These are phyloP conservation scores for Papilionanthe hybrid DNA, from an alignment of 116 monocot genomes.

Conservation along the genomic window DNA sequence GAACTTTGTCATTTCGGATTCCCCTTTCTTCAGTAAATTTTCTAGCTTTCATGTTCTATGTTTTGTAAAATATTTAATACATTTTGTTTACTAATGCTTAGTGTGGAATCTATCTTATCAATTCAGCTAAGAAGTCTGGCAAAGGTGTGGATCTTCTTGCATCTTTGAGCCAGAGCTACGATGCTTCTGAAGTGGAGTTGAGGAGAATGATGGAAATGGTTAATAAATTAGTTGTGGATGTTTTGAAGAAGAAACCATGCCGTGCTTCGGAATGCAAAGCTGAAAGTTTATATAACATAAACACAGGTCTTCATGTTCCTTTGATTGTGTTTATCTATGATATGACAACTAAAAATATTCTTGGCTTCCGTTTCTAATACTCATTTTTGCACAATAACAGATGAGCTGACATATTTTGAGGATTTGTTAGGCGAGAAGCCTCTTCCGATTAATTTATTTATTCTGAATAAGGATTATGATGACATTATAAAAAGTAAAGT, in stretches of 20 bases:
- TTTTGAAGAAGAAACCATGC: constrained; percentile 57
- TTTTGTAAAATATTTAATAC: background rate
- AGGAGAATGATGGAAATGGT: constrained; percentile 45
- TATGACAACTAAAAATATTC: background rate
- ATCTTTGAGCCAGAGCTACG: constrained; percentile 63
- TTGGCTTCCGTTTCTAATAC: background rate
- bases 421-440: constrained; percentile 60
- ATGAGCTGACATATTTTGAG: constrained; percentile 78
- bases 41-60: constrained; percentile 1
- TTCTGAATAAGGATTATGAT: constrained; percentile 72
- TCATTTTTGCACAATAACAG: constrained; percentile 29
- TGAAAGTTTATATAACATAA: constrained; percentile 52
- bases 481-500: constrained; percentile 36
- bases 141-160: constrained; percentile 71
- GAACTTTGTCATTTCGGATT: constrained; percentile 49
- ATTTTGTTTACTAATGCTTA: background rate
- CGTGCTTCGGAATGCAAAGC: constrained; percentile 63
- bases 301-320: constrained; percentile 46
- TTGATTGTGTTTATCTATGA: background rate
- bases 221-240: constrained; percentile 46
- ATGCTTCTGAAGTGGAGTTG: constrained; percentile 82
- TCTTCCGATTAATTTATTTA: constrained; percentile 40
- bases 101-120: constrained; percentile 8
- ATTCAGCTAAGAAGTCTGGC: constrained; percentile 62
- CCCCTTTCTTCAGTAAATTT: constrained; percentile 50